Base-by-base conservation (phyloP, 257 asterid genomes). In the Euphrasia confusa region DNA sequence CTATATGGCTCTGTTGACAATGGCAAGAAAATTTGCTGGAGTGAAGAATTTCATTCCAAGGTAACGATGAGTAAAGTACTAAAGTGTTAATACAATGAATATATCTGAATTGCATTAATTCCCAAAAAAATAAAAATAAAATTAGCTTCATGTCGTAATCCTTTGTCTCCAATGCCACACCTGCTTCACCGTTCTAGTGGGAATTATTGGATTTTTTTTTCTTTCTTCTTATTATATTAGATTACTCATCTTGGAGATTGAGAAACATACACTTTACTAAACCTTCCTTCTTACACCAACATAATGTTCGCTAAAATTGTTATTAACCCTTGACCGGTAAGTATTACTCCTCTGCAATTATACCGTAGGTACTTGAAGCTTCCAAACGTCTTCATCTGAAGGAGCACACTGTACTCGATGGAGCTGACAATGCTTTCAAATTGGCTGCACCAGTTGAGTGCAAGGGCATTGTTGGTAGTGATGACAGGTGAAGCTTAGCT, bases 381-480 rank as follows among this genome's bases (percentile, higher is more conserved):
- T 89, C 99, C 27, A 93, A 87, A 61, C 88, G 78, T 73, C 92
- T 93, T 62, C 96, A 83, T 77, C 81, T 93, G 82, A 87, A 93
- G 83, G 96, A 89, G 74, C 96, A 93, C 66, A 32, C 77, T 40
- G 96, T 93, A 68, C 86, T 80, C 35, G 99, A 93, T 71, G 95
- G 83, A 71, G 81, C 94, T 74, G 96, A 92, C 61, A 87, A 87
- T 75, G 77, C 69, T 64, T 78, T 83, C 74, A 87, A 81, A 74
- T 77, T 93, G 69, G 97, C 96, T 68, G 99, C 97, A 61, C 97
- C 99, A 49, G 97, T 89, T 68, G 97, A 89, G 81, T 87, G 94
- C 87, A 93, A 93, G 79, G 99, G 97, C 72, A 93, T 89, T 77
- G 94, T 93, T 70, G 99, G 99, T 60, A 93, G 99, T 26, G 99